Conservation (phyloP, 495 filamentous ascomycete species). For the Lindgomyces ingoldianus region DNA sequence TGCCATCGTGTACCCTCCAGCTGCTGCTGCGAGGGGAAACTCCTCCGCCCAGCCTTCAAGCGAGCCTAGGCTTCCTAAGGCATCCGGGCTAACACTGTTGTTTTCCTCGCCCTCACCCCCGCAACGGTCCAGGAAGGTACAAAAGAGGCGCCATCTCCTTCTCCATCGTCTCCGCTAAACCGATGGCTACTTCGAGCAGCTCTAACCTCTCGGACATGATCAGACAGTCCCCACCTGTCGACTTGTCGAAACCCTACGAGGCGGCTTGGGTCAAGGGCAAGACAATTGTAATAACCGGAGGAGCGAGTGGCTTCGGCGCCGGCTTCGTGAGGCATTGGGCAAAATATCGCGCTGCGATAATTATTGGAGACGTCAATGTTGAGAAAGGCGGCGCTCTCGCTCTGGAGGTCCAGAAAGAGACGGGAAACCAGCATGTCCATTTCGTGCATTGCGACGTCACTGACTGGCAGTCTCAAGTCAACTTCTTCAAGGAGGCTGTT, state of each 20-base stretch:
- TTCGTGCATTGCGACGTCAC: slow-evolving; percentile 60
- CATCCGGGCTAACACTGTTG: background rate
- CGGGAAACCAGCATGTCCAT: slow-evolving; percentile 48
- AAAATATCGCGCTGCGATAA: slow-evolving; percentile 37
- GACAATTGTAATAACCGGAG: slow-evolving; percentile 51
- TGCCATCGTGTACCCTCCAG: too few species aligned
- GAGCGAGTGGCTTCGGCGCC: slow-evolving; percentile 46
- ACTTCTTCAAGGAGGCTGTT: slow-evolving; percentile 60
- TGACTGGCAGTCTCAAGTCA: slow-evolving; percentile 60
- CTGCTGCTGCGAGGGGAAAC: too few species aligned
- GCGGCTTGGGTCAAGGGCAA: slow-evolving; percentile 44
- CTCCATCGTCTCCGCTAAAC: background rate
- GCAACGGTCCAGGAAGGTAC: background rate
- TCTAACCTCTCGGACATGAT: slow-evolving; percentile 14
- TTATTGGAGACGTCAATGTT: slow-evolving; percentile 43
- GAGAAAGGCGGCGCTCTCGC: slow-evolving; percentile 37
- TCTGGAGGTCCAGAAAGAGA: slow-evolving; percentile 39
- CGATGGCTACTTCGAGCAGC: background rate
- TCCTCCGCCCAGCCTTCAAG: background rate
- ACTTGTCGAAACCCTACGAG: slow-evolving; percentile 38
- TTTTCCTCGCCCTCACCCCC: background rate
- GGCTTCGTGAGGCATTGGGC: slow-evolving; percentile 42
- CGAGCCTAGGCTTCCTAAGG: slow-evolving; percentile 1
- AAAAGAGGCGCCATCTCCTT: background rate
- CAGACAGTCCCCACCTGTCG: slow-evolving; percentile 40